Evolutionary conservation across 169 alveolate species (phyloP).

Genomic region (Plasmodium knowlesi): DNA sequence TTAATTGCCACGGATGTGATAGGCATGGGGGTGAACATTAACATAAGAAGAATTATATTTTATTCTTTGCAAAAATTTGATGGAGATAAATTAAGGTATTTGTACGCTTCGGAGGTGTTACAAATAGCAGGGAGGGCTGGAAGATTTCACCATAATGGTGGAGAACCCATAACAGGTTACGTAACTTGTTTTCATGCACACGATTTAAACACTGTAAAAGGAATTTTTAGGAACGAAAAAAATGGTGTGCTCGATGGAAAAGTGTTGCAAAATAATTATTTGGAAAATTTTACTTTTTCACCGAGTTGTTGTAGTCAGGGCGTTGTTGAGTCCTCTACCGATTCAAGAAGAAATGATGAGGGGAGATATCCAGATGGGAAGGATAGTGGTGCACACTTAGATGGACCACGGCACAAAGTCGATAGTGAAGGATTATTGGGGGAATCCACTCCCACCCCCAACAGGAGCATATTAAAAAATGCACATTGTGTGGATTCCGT

Average conservation of each 20-base stretch:
- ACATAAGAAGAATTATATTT: constrained; percentile 91
- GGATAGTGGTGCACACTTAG: background rate
- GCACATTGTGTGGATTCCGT: background rate
- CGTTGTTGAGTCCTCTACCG: background rate
- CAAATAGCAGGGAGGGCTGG: constrained; percentile 96
- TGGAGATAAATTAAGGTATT: constrained; percentile 79
- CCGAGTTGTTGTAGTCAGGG: background rate
- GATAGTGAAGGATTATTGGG: too few species aligned
- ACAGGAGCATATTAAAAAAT: background rate
- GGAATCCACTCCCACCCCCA: too few species aligned
- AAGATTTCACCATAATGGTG: constrained; percentile 76
- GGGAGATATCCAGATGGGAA: background rate
- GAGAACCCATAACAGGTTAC: constrained; percentile 19
- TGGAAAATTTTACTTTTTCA: background rate
- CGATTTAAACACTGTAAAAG: constrained; percentile 19
- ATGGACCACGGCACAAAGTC: too few species aligned
- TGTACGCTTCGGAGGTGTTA: constrained; percentile 85
- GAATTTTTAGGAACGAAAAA: constrained; percentile 8
- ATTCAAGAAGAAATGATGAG: background rate
- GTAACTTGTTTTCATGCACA: constrained; percentile 40
- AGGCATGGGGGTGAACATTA: constrained; percentile 94
- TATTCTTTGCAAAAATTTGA: constrained; percentile 83
- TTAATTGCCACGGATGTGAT: constrained; percentile 94
- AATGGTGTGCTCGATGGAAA: background rate
- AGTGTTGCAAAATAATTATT: background rate